Conservation (phyloP, 148 eudicot species). For the Beta vulgaris region DNA sequence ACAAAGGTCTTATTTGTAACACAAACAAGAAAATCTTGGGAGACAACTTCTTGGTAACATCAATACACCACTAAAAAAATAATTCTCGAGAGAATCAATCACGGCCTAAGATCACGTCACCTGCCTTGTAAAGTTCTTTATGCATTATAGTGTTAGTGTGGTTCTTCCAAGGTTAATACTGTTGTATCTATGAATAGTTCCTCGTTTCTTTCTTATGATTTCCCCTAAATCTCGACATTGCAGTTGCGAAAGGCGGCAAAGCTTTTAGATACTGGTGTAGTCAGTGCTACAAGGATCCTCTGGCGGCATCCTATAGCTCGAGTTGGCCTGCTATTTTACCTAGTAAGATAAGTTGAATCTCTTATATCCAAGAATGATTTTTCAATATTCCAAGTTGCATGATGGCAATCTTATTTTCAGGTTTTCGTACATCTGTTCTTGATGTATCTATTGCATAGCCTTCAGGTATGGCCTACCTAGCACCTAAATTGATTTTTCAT, state of each 20-base stretch:
- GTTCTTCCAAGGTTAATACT: background rate
- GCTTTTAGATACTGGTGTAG: conserved; percentile 87
- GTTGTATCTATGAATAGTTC: conserved; percentile 2
- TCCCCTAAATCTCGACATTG: conserved; percentile 15
- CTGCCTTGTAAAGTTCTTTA: no score
- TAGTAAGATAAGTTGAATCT: conserved; percentile 42
- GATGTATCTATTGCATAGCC: no score
- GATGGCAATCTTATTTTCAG: conserved; percentile 42
- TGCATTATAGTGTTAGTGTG: background rate
- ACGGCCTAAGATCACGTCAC: no score
- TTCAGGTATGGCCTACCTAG: no score
- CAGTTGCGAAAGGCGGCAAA: conserved; percentile 96
- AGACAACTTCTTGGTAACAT: no score
- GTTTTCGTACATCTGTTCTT: conserved; percentile 94
- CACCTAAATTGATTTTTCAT: no score
- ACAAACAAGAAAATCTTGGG: no score
- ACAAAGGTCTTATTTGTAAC: no score
- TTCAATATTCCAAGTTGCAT: conserved; percentile 13
- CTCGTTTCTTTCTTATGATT: background rate
- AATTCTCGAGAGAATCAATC: no score
- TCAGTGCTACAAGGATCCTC: conserved; percentile 85
- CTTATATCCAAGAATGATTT: background rate
- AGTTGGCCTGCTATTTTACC: conserved; percentile 66
- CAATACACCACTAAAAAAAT: no score
- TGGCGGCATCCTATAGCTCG: conserved; percentile 98